Evolutionary conservation across 805 yeast genomes (phyloP).

Genomic region (Pichia kluyveri): DNA sequence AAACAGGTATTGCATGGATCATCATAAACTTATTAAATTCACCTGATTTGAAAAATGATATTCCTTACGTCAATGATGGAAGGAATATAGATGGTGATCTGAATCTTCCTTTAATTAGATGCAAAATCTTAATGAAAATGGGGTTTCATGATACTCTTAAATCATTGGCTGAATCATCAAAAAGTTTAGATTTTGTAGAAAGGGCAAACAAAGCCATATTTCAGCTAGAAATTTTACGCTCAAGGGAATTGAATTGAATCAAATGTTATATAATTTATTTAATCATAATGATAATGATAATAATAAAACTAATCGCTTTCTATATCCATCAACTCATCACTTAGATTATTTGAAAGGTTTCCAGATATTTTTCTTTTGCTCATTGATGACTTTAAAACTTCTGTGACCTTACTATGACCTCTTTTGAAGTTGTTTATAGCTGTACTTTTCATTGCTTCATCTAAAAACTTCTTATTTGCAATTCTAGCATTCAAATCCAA

Average conservation of each 20-base stretch:
- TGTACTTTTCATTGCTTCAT: neutral
- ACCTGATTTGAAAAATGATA: neutral
- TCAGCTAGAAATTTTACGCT: slow-evolving; percentile 22
- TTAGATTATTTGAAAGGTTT: neutral
- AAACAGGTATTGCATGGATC: neutral
- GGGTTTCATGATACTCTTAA: slow-evolving; percentile 35
- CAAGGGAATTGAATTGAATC: neutral
- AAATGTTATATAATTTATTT: too few relatives aligned
- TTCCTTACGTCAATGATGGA: neutral
- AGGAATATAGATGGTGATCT: neutral
- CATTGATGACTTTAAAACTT: neutral
- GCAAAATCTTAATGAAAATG: slow-evolving; percentile 27
- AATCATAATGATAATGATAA: too few relatives aligned
- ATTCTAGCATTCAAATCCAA: slow-evolving; percentile 44
- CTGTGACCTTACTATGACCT: neutral
- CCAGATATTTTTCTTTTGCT: neutral
- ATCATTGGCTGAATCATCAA: slow-evolving; percentile 22
- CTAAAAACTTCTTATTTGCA: slow-evolving; percentile 14
- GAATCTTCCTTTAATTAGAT: slow-evolving; percentile 24
- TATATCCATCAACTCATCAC: slow-evolving; percentile 41
- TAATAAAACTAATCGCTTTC: slow-evolving; percentile 40
- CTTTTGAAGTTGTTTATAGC: neutral
- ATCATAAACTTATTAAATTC: slow-evolving; percentile 6
- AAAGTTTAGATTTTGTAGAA: slow-evolving; percentile 35
- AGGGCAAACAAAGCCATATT: slow-evolving; percentile 37